phyloP scores from a whole-genome alignment of 1,139 yeast species.

The Yamadazyma diddensiae region DNA sequence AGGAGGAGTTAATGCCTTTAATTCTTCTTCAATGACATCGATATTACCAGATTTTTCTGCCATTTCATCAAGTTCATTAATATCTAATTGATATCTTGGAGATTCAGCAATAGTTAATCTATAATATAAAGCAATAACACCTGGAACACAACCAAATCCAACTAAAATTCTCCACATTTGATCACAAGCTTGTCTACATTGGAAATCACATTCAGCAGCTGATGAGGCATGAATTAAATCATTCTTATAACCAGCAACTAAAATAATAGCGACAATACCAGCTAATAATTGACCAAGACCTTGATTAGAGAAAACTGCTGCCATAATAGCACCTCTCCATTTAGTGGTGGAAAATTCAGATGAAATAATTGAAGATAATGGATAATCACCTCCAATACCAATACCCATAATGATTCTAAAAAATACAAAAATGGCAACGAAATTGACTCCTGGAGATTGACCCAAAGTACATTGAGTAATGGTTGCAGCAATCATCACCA shows the following conservation, averaged over 20 bases:
- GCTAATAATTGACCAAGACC: constrained; percentile 91
- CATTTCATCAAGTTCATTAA: constrained; percentile 53
- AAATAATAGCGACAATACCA: constrained; percentile 73
- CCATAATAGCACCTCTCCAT: constrained; percentile 97
- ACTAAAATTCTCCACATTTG: constrained; percentile 91
- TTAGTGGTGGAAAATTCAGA: constrained; percentile 87
- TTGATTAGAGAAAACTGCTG: constrained; percentile 89
- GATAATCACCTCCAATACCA: constrained; percentile 99
- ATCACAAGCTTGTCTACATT: constrained; percentile 74
- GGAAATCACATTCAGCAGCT: constrained; percentile 57
- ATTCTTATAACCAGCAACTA: constrained; percentile 70
- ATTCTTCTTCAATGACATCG: constrained; percentile 49
- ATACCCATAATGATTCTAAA: constrained; percentile 86
- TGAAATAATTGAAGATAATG: constrained; percentile 88
- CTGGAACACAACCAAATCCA: constrained; percentile 91
- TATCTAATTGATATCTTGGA: constrained; percentile 83
- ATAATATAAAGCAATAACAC: constrained; percentile 75
- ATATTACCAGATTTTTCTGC: constrained; percentile 54
- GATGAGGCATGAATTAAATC: constrained; percentile 49
- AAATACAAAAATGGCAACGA: constrained; percentile 69
- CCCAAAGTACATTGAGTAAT: constrained; percentile 74
- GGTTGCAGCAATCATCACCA: constrained; percentile 79
- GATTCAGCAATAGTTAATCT: constrained; percentile 93
- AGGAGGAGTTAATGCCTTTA: constrained; percentile 48
- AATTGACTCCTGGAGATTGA: constrained; percentile 62